These are phyloP conservation scores for Neofusicoccum ribis DNA, from an alignment of 2,329 filamentous ascomycete species.

Conservation along the genomic window DNA sequence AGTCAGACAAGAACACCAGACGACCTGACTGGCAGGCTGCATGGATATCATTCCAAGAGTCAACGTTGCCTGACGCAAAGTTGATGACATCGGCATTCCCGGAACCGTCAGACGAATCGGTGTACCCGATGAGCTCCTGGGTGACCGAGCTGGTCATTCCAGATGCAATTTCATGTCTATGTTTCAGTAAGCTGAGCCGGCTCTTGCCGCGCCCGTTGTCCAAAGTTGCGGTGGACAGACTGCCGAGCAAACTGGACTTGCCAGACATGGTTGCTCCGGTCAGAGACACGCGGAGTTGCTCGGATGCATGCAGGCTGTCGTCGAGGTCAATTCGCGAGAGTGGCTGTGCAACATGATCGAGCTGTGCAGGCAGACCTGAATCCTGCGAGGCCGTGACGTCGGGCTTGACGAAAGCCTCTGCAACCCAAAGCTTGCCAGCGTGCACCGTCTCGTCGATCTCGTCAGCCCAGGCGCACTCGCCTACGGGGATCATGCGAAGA, in stretches of 20 bases:
- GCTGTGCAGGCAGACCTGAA: not conserved
- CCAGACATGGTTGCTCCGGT: slow-evolving; percentile 88
- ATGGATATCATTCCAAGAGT: slow-evolving; percentile 94
- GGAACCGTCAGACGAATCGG: slow-evolving; percentile 12
- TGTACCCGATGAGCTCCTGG: slow-evolving; percentile 88
- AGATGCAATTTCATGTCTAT: slow-evolving; percentile 88
- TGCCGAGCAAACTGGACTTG: slow-evolving; percentile 88
- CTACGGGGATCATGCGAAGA: slow-evolving; percentile 78
- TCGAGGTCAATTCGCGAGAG: slow-evolving; percentile 17
- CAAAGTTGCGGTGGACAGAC: slow-evolving; percentile 79
- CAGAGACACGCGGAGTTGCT: slow-evolving; percentile 83
- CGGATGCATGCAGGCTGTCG: slow-evolving; percentile 22
- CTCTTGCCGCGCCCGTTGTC: slow-evolving; percentile 94
- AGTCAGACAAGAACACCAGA: slow-evolving; percentile 86
- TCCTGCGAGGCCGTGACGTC: slow-evolving; percentile 50
- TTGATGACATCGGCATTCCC: slow-evolving; percentile 51
- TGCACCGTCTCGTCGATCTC: slow-evolving; percentile 10
- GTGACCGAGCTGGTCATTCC: slow-evolving; percentile 93
- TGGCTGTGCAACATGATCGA: slow-evolving; percentile 7
- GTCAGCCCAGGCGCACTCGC: slow-evolving; percentile 75
- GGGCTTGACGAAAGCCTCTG: slow-evolving; percentile 85
- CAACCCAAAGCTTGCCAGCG: slow-evolving; percentile 69
- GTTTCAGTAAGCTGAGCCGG: slow-evolving; percentile 82
- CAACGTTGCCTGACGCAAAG: slow-evolving; percentile 81
- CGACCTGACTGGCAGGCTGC: slow-evolving; percentile 71